Evolutionary conservation across 2,329 filamentous ascomycete species (phyloP), one percentile per base, ranked within the genome.

Genomic region (Apiospora arundinis): DNA sequence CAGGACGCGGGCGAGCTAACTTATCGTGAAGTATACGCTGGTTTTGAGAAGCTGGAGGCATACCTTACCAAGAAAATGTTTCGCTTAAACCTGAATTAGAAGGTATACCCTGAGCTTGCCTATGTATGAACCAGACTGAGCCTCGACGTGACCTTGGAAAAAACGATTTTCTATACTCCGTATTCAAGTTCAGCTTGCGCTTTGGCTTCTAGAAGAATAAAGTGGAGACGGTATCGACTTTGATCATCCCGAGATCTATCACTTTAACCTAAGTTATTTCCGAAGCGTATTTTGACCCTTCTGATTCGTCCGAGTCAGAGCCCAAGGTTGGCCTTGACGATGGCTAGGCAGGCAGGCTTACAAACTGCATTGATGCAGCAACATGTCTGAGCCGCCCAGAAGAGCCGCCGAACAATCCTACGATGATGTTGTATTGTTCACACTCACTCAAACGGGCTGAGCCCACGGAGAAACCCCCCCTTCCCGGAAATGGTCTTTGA

Each of bases 161-260:
- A 45, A 45, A 16, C 12, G 3, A 14, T 16, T 60, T 21, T 60
- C 28, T 18, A 60, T 37, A 18, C 4, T 18, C 25, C 32, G 49
- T 56, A 32, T 16, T 16, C 28, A 56, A 6, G 40, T 42, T 60
- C 21, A 18, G 11, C 42, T 45, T 45, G 52, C 14, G 56, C 32
- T 40, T 63, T 32, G 1, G 28, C 21, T 63, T 63, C 56, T 63
- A 40, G 56, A 63, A 63, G 18, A 21, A 40, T 63, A 40, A 63
- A 63, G 56, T 63, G 56, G 56, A 63, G 56, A 23, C 6, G 9
- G 18, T 63, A 63, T 63, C 9, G 32, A n/a, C 56, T 63, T 63
- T 63, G 56, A 63, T 63, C 56, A 18, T 63, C 56, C 56, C 56
- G 56, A 63, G 56, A 63, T 63, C 56, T 63, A 63, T 40, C 56